These are phyloP conservation scores for Penicillium rolfsii DNA, from an alignment of 2,329 filamentous ascomycete species.

Conservation along the genomic window DNA sequence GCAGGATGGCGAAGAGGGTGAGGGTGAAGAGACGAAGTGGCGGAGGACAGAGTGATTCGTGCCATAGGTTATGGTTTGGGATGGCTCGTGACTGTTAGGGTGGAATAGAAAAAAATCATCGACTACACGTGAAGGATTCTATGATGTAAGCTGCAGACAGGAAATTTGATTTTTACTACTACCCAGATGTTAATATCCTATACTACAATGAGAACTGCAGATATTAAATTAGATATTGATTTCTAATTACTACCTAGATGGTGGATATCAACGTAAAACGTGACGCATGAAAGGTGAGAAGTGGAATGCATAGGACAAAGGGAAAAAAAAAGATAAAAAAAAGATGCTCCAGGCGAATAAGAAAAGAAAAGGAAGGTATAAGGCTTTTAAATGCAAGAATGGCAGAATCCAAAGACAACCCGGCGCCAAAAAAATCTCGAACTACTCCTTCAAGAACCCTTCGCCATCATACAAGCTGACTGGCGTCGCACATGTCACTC, in stretches of 20 bases:
- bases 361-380: constrained; percentile 22
- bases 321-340: constrained; percentile 5
- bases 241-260: constrained; percentile 28
- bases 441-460: constrained; percentile 43
- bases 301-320: background rate
- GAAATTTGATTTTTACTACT: too few relatives aligned
- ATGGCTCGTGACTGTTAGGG: background rate
- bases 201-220: background rate
- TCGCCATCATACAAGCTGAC: constrained; percentile 53
- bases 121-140: too few relatives aligned
- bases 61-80: background rate
- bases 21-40: constrained; percentile 56
- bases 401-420: constrained; percentile 8
- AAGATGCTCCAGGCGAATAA: constrained; percentile 6
- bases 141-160: too few relatives aligned
- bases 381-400: constrained; percentile 19
- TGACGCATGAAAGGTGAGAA: constrained; percentile 6
- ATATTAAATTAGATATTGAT: constrained; percentile 9
- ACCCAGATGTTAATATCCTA: too few relatives aligned
- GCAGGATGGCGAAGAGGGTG: constrained; percentile 44
- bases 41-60: constrained; percentile 48
- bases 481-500: constrained; percentile 43
- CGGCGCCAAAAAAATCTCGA: background rate
- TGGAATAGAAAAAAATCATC: too few relatives aligned
- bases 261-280: constrained; percentile 14